Evolutionary conservation across 2,329 filamentous ascomycete genomes (phyloP).

Genomic region (Beauveria pseudobassiana): DNA sequence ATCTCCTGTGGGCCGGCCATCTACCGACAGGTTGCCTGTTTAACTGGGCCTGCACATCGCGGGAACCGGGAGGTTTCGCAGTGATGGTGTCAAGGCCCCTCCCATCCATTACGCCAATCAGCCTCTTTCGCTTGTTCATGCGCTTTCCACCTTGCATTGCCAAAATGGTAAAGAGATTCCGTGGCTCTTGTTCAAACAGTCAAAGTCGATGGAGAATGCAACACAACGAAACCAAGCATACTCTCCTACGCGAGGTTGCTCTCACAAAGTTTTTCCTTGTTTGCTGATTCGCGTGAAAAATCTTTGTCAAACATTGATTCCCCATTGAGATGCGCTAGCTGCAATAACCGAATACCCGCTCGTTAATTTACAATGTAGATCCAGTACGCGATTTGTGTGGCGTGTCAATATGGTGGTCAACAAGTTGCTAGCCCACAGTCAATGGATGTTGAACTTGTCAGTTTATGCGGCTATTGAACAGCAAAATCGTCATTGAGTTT

Average conservation of each 20-base stretch:
- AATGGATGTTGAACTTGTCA: neutral
- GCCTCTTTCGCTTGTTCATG: no score
- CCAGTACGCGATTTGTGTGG: neutral
- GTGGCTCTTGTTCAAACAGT: no score
- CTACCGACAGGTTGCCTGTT: neutral
- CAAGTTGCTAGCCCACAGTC: neutral
- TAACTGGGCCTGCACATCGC: neutral
- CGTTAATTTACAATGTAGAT: neutral
- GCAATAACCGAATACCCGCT: neutral
- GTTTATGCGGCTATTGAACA: neutral
- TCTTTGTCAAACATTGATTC: neutral
- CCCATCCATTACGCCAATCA: neutral
- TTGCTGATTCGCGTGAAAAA: neutral
- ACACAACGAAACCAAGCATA: no score
- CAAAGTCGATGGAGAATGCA: no score
- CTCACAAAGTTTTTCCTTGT: neutral
- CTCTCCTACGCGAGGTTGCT: no score
- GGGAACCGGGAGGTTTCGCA: neutral
- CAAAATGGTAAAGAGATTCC: no score
- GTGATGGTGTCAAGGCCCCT: slow-evolving; percentile 8
- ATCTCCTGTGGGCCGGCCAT: neutral
- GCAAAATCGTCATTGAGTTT: neutral
- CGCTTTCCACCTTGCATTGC: no score
- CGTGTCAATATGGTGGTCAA: neutral
- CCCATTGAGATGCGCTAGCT: neutral